phyloP scores from a whole-genome alignment of 1,139 yeast species.

The Suhomyces taliae region DNA sequence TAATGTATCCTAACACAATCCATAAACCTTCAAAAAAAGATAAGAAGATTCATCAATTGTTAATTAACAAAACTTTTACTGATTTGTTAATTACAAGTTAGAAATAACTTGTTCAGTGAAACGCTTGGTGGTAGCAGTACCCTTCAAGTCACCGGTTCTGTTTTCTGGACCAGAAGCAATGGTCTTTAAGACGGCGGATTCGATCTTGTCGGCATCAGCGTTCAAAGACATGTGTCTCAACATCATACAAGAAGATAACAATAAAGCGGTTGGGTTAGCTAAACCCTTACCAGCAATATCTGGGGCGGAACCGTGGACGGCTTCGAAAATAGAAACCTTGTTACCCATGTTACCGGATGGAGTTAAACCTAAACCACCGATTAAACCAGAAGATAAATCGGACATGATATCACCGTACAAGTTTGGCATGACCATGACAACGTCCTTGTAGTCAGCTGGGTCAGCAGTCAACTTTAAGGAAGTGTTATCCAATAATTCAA shows the following conservation, averaged over 20 bases:
- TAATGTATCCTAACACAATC: background rate
- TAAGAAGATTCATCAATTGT: no score
- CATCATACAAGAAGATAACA: slow-evolving; percentile 97
- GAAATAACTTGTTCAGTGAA: slow-evolving; percentile 72
- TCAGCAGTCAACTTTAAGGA: slow-evolving; percentile 86
- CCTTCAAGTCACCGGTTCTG: slow-evolving; percentile 96
- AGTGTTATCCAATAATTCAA: slow-evolving; percentile 93
- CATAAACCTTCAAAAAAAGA: no score
- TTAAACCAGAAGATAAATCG: slow-evolving; percentile 93
- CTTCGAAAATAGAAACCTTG: slow-evolving; percentile 95
- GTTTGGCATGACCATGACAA: slow-evolving; percentile 99
- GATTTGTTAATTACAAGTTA: slow-evolving; percentile 35
- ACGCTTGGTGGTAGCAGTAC: slow-evolving; percentile 82
- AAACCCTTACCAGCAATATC: slow-evolving; percentile 97
- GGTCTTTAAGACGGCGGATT: slow-evolving; percentile 84
- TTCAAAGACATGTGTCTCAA: slow-evolving; percentile 95
- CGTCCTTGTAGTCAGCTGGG: slow-evolving; percentile 74
- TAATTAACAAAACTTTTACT: no score
- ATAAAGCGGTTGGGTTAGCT: slow-evolving; percentile 97
- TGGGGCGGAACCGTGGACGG: slow-evolving; percentile 99
- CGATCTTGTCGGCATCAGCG: slow-evolving; percentile 78
- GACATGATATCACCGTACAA: slow-evolving; percentile 98
- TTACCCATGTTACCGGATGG: slow-evolving; percentile 99
- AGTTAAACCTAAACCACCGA: slow-evolving; percentile 97
- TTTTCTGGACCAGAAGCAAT: slow-evolving; percentile 91